phyloP scores from a whole-genome alignment of 768 basidiomycete species.

The Rhodotorula paludigena region DNA sequence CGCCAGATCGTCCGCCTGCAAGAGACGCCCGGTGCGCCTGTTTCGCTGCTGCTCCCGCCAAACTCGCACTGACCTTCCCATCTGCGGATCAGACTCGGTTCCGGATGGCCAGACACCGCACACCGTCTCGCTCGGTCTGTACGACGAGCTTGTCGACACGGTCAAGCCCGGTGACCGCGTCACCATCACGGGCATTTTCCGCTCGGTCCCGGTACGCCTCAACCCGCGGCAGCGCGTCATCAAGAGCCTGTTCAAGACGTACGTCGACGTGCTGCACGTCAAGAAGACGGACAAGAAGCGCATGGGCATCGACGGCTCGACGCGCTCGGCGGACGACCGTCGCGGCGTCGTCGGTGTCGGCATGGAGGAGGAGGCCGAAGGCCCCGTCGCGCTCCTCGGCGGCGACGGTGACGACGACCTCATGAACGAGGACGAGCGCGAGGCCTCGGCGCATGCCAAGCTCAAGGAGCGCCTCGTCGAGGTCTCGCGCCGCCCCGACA shows the following conservation, averaged over 20 bases:
- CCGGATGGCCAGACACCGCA: constrained; percentile 98
- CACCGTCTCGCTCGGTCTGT: constrained; percentile 93
- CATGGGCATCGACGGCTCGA: constrained; percentile 73
- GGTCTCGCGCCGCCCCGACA: constrained; percentile 67
- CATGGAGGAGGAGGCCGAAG: constrained; percentile 60
- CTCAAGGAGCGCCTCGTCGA: constrained; percentile 63
- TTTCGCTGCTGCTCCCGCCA: background rate
- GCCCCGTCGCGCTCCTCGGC: constrained; percentile 44
- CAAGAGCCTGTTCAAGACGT: constrained; percentile 96
- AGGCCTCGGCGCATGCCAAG: constrained; percentile 51
- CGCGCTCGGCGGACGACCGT: constrained; percentile 54
- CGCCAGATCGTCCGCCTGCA: constrained; percentile 91
- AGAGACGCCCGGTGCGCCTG: constrained; percentile 66
- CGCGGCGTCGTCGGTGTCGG: constrained; percentile 66
- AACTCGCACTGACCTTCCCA: background rate
- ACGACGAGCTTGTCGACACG: constrained; percentile 96
- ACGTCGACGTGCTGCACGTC: constrained; percentile 89
- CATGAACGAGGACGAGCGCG: constrained; percentile 45
- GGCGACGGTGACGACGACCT: constrained; percentile 46
- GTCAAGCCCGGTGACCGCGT: constrained; percentile 92
- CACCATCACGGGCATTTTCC: constrained; percentile 84
- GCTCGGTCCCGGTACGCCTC: constrained; percentile 89
- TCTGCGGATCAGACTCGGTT: constrained; percentile 66
- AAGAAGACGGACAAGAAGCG: constrained; percentile 62
- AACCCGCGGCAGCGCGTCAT: constrained; percentile 86